These are phyloP conservation scores for Monilinia vaccinii-corymbosi DNA, from an alignment of 2,329 filamentous ascomycete species.

Conservation along the genomic window DNA sequence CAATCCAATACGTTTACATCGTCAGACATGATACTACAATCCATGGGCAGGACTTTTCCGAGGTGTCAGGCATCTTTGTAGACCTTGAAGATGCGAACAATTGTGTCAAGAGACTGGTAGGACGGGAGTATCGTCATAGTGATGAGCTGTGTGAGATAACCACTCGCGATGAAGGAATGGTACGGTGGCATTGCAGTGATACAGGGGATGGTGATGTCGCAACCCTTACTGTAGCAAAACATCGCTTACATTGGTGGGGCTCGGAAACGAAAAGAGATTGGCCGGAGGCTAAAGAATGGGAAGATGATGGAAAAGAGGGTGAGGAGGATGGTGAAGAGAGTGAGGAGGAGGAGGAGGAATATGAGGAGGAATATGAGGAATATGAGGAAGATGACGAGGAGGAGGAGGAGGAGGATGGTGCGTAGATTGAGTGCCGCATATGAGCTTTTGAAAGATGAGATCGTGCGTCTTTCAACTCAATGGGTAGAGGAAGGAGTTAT, in stretches of 20 bases:
- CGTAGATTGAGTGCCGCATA: neutral
- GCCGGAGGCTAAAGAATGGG: neutral
- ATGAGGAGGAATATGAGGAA: too few species aligned
- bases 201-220: neutral
- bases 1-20: neutral
- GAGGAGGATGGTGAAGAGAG: neutral
- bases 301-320: neutral
- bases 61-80: neutral
- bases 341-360: neutral
- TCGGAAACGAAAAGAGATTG: neutral
- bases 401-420: neutral
- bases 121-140: neutral
- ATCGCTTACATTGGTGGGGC: neutral
- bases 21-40: neutral
- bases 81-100: conserved; percentile 1
- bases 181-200: neutral
- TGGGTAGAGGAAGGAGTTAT: neutral
- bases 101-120: neutral
- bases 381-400: neutral
- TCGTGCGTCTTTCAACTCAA: neutral
- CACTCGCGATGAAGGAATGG: neutral
- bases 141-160: neutral
- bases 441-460: neutral
- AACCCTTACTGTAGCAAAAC: neutral
- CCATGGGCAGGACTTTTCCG: neutral